phyloP scores from a whole-genome alignment of 2,329 filamentous ascomycete genomes.

The Neofusicoccum cordaticola region DNA sequence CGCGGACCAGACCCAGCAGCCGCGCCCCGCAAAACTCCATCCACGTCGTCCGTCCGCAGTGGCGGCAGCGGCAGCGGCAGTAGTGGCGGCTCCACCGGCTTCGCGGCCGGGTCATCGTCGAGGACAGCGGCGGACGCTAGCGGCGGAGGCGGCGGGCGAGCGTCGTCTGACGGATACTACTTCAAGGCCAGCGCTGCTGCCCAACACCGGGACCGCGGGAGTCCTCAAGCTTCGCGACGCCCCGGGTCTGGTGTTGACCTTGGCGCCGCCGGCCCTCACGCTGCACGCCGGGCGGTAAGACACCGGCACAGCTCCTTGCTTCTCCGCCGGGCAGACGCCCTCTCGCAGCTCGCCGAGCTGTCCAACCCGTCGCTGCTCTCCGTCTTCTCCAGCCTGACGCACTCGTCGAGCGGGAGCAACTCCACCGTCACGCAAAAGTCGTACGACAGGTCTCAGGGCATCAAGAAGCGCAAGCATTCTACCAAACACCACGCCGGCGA shows the following conservation, averaged over 20 bases:
- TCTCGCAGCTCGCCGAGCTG: conserved; percentile 22
- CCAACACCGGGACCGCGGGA: conserved; percentile 1
- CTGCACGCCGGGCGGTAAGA: background rate
- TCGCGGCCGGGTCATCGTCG: background rate
- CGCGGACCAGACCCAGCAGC: background rate
- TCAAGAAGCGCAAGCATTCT: conserved; percentile 23
- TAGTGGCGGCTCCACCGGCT: background rate
- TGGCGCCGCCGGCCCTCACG: background rate
- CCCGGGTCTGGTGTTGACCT: conserved; percentile 8
- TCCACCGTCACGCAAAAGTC: conserved; percentile 46
- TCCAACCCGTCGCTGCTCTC: conserved; percentile 44
- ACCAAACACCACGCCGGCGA: conserved; percentile 16
- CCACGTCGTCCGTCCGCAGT: conserved; percentile 4
- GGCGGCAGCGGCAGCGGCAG: background rate
- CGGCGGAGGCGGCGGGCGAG: background rate
- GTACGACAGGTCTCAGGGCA: conserved; percentile 28
- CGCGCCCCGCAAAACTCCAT: background rate
- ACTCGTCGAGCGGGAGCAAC: conserved; percentile 44
- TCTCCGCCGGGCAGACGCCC: conserved; percentile 28
- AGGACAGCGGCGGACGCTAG: background rate
- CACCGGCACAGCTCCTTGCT: conserved; percentile 34
- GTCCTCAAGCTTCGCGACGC: background rate
- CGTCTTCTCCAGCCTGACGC: conserved; percentile 41
- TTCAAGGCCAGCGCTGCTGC: background rate
- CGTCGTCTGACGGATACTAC: background rate